A percentile compares a stretch with the other conserved stretches of the same genome.
phyloP scores from a whole-genome alignment of 208 protist genomes.

The Endotrypanum monterogeii region DNA sequence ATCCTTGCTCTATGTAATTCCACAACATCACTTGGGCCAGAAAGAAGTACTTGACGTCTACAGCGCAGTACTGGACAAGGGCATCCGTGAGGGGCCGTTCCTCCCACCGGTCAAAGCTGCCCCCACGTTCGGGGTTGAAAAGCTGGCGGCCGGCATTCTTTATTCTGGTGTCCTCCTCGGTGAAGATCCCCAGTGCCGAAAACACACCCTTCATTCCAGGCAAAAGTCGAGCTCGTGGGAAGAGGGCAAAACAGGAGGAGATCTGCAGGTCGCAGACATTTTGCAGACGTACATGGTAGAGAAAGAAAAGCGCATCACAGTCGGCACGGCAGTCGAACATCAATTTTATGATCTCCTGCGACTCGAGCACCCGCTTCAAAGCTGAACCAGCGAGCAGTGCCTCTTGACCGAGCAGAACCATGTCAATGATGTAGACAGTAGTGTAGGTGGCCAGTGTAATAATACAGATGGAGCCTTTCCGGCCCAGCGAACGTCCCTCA shows the following conservation, averaged over 20 bases:
- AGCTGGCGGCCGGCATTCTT: constrained; percentile 45
- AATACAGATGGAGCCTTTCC: constrained; percentile 51
- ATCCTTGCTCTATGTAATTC: constrained; percentile 30
- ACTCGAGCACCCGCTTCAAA: constrained; percentile 44
- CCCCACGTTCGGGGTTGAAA: constrained; percentile 51
- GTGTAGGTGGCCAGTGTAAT: constrained; percentile 61
- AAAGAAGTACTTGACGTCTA: constrained; percentile 74
- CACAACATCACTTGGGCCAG: constrained; percentile 35
- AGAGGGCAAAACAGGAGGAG: constrained; percentile 36
- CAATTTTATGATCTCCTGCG: constrained; percentile 42
- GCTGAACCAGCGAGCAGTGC: constrained; percentile 22
- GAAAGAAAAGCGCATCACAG: constrained; percentile 59
- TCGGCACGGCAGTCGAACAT: constrained; percentile 76
- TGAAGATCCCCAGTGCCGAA: constrained; percentile 35
- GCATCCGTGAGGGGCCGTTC: constrained; percentile 44
- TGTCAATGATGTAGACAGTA: constrained; percentile 59
- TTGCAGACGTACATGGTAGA: constrained; percentile 49
- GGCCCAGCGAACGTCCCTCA: constrained; percentile 49
- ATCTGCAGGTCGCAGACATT: constrained; percentile 62
- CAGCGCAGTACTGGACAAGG: constrained; percentile 62
- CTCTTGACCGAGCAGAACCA: constrained; percentile 42
- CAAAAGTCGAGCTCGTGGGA: constrained; percentile 30
- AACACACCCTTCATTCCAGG: constrained; percentile 61
- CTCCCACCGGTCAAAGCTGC: constrained; percentile 55
- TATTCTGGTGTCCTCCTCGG: constrained; percentile 34